Percentiles rank a stretch among this genome's conserved stretches.
phyloP scores from a whole-genome alignment of 2,329 filamentous ascomycete genomes.

The Ophiostoma montium region DNA sequence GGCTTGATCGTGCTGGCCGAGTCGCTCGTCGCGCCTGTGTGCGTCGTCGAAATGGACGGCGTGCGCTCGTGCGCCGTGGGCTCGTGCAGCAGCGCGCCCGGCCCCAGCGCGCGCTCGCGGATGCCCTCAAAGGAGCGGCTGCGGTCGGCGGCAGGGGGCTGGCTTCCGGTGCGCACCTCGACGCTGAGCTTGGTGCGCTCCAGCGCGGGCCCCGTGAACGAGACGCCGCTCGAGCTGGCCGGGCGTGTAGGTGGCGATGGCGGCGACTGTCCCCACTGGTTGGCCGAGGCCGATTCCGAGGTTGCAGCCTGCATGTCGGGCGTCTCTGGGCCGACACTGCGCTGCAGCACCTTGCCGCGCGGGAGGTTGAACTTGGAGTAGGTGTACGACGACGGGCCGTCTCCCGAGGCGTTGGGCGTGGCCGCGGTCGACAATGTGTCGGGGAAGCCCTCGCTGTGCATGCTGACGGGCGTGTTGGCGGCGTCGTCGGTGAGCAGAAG shows the following conservation, averaged over 20 bases:
- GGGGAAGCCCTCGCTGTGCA: slow-evolving; percentile 55
- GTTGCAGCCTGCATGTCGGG: slow-evolving; percentile 41
- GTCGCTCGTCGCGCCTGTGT: slow-evolving; percentile 41
- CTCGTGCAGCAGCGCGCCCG: slow-evolving; percentile 26
- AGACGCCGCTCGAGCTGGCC: slow-evolving; percentile 37
- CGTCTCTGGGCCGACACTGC: slow-evolving; percentile 44
- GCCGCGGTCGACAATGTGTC: slow-evolving; percentile 25
- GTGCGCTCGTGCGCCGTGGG: slow-evolving; percentile 25
- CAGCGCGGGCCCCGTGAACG: slow-evolving; percentile 30
- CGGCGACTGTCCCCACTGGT: slow-evolving; percentile 36
- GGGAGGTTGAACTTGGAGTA: slow-evolving; percentile 78
- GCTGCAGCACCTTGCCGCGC: slow-evolving; percentile 64
- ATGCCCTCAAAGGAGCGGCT: slow-evolving; percentile 34
- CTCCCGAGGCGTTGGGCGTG: slow-evolving; percentile 21
- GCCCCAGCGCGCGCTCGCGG: slow-evolving; percentile 30
- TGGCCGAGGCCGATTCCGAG: slow-evolving; percentile 41
- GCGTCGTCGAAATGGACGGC: slow-evolving; percentile 28
- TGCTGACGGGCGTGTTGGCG: slow-evolving; percentile 55
- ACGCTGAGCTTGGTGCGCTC: slow-evolving; percentile 37
- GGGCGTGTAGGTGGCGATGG: slow-evolving; percentile 48
- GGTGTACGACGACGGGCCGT: slow-evolving; percentile 48
- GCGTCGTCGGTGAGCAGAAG: slow-evolving; percentile 50
- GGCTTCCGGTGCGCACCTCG: slow-evolving; percentile 31
- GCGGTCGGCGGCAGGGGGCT: slow-evolving; percentile 31
- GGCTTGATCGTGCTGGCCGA: slow-evolving; percentile 39